Conservation (phyloP, 2,329 filamentous ascomycete genomes). For the Alternaria longipes region DNA sequence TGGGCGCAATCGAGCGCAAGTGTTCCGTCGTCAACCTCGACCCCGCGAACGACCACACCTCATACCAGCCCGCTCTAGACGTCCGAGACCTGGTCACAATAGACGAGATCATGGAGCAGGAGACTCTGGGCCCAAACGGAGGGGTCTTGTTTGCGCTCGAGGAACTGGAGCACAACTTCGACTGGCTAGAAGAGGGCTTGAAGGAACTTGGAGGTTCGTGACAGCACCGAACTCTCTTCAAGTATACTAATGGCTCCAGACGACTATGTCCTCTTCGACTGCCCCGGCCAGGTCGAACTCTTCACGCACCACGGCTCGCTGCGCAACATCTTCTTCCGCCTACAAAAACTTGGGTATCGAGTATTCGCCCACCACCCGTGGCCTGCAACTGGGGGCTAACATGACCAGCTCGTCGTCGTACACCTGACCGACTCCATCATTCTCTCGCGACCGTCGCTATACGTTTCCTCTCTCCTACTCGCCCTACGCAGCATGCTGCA, state of each 20-base stretch:
- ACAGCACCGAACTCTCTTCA: not conserved
- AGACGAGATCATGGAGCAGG: constrained; percentile 93
- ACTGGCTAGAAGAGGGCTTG: constrained; percentile 86
- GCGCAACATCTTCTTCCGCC: constrained; percentile 87
- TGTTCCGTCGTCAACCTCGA: constrained; percentile 97
- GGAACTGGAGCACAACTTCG: constrained; percentile 91
- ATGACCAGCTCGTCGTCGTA: constrained; percentile 82
- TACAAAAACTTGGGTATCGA: constrained; percentile 92
- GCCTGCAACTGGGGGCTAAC: constrained; percentile 34
- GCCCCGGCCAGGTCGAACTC: constrained; percentile 94
- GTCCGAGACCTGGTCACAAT: constrained; percentile 88
- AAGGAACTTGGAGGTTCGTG: constrained; percentile 71
- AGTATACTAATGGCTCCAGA: constrained; percentile 58
- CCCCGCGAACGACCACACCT: constrained; percentile 92
- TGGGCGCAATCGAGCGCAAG: constrained; percentile 92
- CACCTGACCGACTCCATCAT: constrained; percentile 95
- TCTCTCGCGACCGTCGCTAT: constrained; percentile 90
- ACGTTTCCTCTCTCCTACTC: constrained; percentile 91
- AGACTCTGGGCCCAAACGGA: constrained; percentile 90
- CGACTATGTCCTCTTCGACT: constrained; percentile 95
- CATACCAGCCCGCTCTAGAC: constrained; percentile 88
- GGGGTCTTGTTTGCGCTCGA: constrained; percentile 93
- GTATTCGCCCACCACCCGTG: constrained; percentile 64
- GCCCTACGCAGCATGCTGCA: constrained; percentile 97
- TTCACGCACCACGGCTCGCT: constrained; percentile 95